A percentile compares a stretch with the other conserved stretches of the same genome.
Evolutionary conservation across 1,139 yeast species (phyloP).

Genomic region (Saccharomyces hybrid): DNA sequence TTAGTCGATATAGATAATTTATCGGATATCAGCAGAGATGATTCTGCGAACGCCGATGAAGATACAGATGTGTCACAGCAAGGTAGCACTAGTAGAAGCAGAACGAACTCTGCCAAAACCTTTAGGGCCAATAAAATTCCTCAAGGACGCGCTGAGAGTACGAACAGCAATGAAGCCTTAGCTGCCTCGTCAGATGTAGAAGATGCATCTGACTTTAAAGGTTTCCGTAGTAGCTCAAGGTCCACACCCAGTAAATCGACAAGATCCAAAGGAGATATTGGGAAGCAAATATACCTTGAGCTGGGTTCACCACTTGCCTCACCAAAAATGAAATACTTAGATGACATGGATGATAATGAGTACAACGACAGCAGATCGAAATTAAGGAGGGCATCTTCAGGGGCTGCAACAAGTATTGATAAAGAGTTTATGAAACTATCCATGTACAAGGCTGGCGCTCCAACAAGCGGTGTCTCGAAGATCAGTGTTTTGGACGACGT

Average conservation of each 20-base stretch:
- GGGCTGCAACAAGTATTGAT: conserved; percentile 7
- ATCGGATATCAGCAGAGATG: conserved; percentile 30
- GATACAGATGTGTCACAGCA: conserved; percentile 2
- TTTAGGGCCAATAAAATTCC: background rate
- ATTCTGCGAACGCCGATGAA: conserved; percentile 21
- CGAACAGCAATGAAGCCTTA: background rate
- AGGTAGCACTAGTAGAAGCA: background rate
- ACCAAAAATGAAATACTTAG: conserved; percentile 15
- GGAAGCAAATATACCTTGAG: conserved; percentile 28
- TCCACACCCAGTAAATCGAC: conserved; percentile 3
- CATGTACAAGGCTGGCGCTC: conserved; percentile 10
- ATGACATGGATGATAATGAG: background rate
- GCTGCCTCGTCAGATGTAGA: background rate
- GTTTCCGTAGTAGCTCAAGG: conserved; percentile 2
- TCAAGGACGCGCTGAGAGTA: background rate
- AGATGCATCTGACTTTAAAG: conserved; percentile 4
- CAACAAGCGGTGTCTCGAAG: conserved; percentile 19
- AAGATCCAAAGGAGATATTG: conserved; percentile 17
- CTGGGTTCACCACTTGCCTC: conserved; percentile 31
- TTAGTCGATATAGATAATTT: conserved; percentile 45
- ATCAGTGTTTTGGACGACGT: conserved; percentile 22
- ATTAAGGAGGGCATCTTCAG: conserved; percentile 1
- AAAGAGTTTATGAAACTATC: conserved; percentile 13
- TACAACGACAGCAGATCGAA: background rate
- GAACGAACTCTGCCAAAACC: background rate